These are phyloP conservation scores for Aspergillus funiculosus DNA, from an alignment of 495 filamentous ascomycete genomes.

Conservation along the genomic window DNA sequence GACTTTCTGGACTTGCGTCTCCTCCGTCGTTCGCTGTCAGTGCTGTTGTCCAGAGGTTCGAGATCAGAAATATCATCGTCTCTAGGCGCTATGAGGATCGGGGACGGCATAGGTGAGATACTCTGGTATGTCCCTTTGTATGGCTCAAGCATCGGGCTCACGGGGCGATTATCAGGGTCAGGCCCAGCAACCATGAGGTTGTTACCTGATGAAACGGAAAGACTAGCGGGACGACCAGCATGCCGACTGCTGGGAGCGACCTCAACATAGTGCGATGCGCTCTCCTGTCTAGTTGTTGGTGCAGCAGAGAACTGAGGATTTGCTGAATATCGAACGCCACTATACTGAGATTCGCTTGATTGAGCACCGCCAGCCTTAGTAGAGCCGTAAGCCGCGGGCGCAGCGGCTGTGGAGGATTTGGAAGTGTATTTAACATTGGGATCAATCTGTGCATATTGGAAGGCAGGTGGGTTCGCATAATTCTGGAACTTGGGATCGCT, in stretches of 20 bases:
- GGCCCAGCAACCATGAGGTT: conserved; percentile 29
- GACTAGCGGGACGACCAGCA: conserved; percentile 29
- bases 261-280: conserved; percentile 38
- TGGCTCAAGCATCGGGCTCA: conserved; percentile 82
- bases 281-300: conserved; percentile 12
- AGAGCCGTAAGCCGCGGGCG: conserved; percentile 21
- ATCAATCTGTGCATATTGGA: conserved; percentile 42
- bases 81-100: conserved; percentile 44
- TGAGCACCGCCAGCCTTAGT: conserved; percentile 16
- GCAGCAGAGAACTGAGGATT: conserved; percentile 18
- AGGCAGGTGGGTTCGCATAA: conserved; percentile 33
- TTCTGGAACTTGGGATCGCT: conserved; percentile 21
- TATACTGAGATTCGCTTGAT: conserved; percentile 17
- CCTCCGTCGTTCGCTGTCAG: conserved; percentile 31
- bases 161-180: conserved; percentile 48
- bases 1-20: conserved; percentile 29
- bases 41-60: conserved; percentile 37
- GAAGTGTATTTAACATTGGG: conserved; percentile 37
- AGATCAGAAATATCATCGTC: conserved; percentile 49
- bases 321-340: conserved; percentile 13
- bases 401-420: conserved; percentile 20
- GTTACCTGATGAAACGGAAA: conserved; percentile 38
- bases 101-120: conserved; percentile 90
- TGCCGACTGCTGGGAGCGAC: conserved; percentile 35
- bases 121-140: conserved; percentile 94